Percentiles rank a stretch among this genome's conserved stretches.
Evolutionary conservation across 805 yeast genomes (phyloP).

Genomic region (Huiozyma sinensis): DNA sequence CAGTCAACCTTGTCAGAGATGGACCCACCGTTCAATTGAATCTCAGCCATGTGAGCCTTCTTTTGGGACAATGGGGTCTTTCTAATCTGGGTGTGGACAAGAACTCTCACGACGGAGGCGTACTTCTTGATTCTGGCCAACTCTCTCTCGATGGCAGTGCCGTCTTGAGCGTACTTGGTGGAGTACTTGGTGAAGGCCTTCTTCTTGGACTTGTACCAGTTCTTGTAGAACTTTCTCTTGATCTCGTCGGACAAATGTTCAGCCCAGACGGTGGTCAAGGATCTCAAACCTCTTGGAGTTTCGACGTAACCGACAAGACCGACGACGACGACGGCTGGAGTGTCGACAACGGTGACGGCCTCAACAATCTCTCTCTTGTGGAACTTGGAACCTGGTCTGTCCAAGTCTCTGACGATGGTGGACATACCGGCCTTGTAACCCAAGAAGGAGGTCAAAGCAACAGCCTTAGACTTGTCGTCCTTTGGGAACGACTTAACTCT

Average conservation of each 20-base stretch:
- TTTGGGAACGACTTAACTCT: conserved; percentile 99
- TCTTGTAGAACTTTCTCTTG: conserved; percentile 99
- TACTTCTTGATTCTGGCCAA: conserved; percentile 97
- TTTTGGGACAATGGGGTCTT: conserved; percentile 98
- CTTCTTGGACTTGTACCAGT: conserved; percentile 99
- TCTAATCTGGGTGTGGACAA: conserved; percentile 98
- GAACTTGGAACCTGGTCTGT: conserved; percentile 99
- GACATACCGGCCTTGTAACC: conserved; percentile 99
- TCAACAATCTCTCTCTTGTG: conserved; percentile 99
- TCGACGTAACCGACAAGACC: conserved; percentile 99
- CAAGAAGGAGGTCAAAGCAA: conserved; percentile 97
- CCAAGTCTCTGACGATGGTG: conserved; percentile 98
- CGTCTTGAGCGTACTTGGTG: conserved; percentile 90
- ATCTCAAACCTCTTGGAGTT: conserved; percentile 99
- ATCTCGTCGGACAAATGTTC: conserved; percentile 99
- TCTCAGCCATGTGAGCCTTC: conserved; percentile 99
- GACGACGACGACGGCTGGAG: conserved; percentile 97
- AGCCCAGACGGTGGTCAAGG: conserved; percentile 99
- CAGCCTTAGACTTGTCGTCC: conserved; percentile 96
- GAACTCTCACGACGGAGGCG: conserved; percentile 97
- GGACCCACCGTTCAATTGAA: conserved; percentile 99
- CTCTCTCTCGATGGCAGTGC: conserved; percentile 84
- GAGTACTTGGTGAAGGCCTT: conserved; percentile 99
- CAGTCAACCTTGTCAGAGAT: conserved; percentile 93
- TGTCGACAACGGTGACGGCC: conserved; percentile 98